These are phyloP conservation scores for Vaccinium darrowii DNA, from an alignment of 148 eudicot species.

Conservation along the genomic window DNA sequence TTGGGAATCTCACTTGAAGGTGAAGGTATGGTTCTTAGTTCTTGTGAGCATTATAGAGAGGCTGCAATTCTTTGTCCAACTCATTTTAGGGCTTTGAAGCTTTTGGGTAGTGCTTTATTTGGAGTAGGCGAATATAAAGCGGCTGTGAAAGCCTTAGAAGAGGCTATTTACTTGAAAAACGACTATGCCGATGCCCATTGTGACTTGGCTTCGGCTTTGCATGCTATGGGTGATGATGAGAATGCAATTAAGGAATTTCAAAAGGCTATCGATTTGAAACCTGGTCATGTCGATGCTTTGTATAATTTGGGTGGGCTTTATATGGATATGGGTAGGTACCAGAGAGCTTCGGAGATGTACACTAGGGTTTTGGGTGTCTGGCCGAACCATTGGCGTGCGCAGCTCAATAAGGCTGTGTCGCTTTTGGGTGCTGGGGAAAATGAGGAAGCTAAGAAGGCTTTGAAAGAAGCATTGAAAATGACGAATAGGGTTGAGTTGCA, in stretches of 20 bases:
- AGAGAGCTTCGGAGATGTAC: constrained; percentile 97
- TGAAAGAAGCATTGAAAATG: constrained; percentile 97
- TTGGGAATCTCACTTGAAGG: constrained; percentile 88
- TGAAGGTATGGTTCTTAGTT: constrained; percentile 89
- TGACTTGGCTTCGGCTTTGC: constrained; percentile 90
- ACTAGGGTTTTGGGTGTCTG: constrained; percentile 86
- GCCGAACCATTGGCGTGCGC: constrained; percentile 97
- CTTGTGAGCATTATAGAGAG: constrained; percentile 96
- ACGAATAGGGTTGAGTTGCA: constrained; percentile 94
- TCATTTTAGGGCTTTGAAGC: constrained; percentile 93
- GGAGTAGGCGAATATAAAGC: constrained; percentile 97
- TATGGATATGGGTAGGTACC: constrained; percentile 99
- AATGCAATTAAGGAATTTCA: constrained; percentile 94
- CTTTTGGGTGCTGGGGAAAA: constrained; percentile 93
- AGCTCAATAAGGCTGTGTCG: constrained; percentile 89
- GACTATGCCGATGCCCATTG: constrained; percentile 98
- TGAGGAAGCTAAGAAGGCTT: constrained; percentile 88
- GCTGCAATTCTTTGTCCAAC: constrained; percentile 96
- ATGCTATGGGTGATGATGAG: constrained; percentile 87
- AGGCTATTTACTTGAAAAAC: constrained; percentile 82
- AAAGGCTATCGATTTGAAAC: constrained; percentile 91
- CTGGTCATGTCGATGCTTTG: constrained; percentile 93
- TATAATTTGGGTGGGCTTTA: constrained; percentile 94
- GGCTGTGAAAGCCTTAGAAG: constrained; percentile 91
- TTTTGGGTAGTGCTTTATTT: constrained; percentile 92